These are phyloP conservation scores for Thyridium curvatum DNA, from an alignment of 2,329 filamentous ascomycete genomes.

Conservation along the genomic window DNA sequence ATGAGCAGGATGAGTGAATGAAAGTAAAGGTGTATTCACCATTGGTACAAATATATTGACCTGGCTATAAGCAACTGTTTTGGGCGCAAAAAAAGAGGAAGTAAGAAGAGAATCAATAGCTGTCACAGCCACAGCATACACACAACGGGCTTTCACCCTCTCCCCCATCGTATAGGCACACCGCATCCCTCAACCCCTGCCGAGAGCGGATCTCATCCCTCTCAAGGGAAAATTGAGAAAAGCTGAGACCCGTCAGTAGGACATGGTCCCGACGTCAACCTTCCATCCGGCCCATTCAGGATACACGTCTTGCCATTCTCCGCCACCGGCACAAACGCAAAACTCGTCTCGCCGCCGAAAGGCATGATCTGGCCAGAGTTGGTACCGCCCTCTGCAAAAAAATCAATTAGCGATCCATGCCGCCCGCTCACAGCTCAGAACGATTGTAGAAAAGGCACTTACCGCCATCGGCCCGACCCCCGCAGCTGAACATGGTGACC, in stretches of 20 bases:
- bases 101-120: too few species aligned
- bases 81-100: conserved; percentile 11
- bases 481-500: conserved; percentile 45
- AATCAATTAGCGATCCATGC: conserved; percentile 2
- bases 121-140: too few species aligned
- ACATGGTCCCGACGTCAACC: conserved; percentile 20
- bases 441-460: conserved; percentile 11
- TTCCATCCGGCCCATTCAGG: conserved; percentile 23
- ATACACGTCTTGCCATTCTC: conserved; percentile 37
- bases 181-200: too few species aligned
- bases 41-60: too few species aligned
- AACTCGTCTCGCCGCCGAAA: conserved; percentile 32
- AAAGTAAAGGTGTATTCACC: too few species aligned
- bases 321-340: conserved; percentile 38
- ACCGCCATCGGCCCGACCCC: conserved; percentile 42
- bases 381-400: conserved; percentile 32
- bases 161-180: too few species aligned
- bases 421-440: background rate
- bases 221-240: conserved; percentile 19
- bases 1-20: too few species aligned
- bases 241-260: conserved; percentile 20
- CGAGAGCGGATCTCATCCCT: too few species aligned
- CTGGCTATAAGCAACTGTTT: too few species aligned
- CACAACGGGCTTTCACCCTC: too few species aligned
- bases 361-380: conserved; percentile 43